Evolutionary conservation across 495 filamentous ascomycete genomes (phyloP), one percentile per base, ranked within the genome.

Genomic region (Hypoxylon lenormandii): DNA sequence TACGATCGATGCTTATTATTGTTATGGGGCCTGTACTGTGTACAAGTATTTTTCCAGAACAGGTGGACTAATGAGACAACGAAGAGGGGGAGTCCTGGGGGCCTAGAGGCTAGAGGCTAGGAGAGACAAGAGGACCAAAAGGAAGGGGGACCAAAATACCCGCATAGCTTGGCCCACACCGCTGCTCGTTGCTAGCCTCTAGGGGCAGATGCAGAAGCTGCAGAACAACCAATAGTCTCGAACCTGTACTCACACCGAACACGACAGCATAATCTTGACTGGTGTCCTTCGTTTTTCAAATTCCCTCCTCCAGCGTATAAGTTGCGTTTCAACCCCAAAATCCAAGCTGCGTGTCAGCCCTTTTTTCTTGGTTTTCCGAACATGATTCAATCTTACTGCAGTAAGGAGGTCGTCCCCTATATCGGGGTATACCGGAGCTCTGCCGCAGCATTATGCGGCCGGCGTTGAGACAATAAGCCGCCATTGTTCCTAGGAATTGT

Each of bases 221-320:
- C 57, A 54, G 45, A 33, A 40, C 52, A 18, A 59, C 68, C 68
- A 71, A 71, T 71, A 40, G 59, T 66, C 22, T 53, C 47, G 56
- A 48, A 47, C 42, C 46, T 63, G 30, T 36, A 45, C 48, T 71
- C 40, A 71, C 68, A 71, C 68, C 68, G 62, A 66, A 66, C 68
- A 66, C 68, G 68, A 66, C 68, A 71, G 58, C 68, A 66, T 63
- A 45, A 63, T 49, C 68, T 19, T 63, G 28, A 71, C 62, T 71
- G 62, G 62, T 15, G 19, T 12, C 43, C 38, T 65, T 57, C 47
- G 8, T 53, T 47, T 65, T 33, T 12, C 38, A 52, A 57, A 58
- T 23, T 55, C 30, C 55, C 63, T 6, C 48, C 1, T 50, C 21
- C 42, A 36, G 50, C 40, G 53, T 48, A 56, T 56, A 42, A 23